phyloP scores from a whole-genome alignment of 805 yeast genomes.

The Blastobotrys muscicola region DNA sequence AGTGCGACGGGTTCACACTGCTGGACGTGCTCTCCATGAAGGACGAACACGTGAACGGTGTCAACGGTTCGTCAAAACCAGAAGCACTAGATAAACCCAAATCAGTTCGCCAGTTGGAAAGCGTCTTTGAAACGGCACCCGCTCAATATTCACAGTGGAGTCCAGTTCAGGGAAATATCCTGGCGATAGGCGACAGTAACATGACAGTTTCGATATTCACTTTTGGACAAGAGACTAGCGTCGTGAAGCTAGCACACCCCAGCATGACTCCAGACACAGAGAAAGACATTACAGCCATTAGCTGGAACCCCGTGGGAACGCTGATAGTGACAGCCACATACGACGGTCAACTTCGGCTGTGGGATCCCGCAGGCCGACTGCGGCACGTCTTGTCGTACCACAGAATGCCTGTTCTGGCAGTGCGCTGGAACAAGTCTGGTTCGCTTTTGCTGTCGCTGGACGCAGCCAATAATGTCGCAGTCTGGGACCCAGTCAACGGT shows the following conservation, averaged over 20 bases:
- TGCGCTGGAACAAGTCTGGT: slow-evolving; percentile 55
- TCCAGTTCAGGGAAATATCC: not conserved
- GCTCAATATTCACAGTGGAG: slow-evolving; percentile 4
- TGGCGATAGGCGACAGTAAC: slow-evolving; percentile 9
- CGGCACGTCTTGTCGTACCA: slow-evolving; percentile 44
- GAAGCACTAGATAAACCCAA: not conserved
- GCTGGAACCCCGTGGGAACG: slow-evolving; percentile 65
- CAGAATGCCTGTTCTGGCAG: slow-evolving; percentile 42
- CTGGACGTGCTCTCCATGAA: slow-evolving; percentile 1
- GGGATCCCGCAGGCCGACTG: slow-evolving; percentile 64
- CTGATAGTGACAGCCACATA: slow-evolving; percentile 53
- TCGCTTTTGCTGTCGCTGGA: slow-evolving; percentile 52
- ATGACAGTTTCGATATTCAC: not conserved
- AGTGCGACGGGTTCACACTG: slow-evolving; percentile 4
- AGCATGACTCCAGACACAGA: slow-evolving; percentile 11
- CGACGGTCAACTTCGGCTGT: slow-evolving; percentile 68
- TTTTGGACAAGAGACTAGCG: not conserved
- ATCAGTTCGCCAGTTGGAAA: not conserved
- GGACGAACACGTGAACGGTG: not conserved
- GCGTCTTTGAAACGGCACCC: not conserved
- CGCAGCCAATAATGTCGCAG: slow-evolving; percentile 38
- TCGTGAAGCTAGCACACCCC: slow-evolving; percentile 1
- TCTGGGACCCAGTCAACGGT: slow-evolving; percentile 62
- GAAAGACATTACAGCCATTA: slow-evolving; percentile 19
- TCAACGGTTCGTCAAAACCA: slow-evolving; percentile 4